Conservation (phyloP, 1,139 yeast species). For the Hyphopichia wangnamkhiaoensis region DNA sequence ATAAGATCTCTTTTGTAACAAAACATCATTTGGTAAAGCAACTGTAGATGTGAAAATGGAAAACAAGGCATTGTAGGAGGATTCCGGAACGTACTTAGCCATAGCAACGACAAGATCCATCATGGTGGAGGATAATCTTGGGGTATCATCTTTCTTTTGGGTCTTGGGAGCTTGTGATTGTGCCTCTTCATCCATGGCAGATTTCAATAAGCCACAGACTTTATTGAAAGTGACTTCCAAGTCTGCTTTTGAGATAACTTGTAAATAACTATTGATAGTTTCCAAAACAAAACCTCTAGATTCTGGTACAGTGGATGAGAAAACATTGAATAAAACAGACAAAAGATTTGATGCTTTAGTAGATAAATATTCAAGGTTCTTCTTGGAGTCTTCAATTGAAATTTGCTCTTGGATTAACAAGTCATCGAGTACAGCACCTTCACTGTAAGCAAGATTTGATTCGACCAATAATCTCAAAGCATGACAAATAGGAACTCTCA, state of each 20-base stretch:
- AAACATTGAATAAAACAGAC: slow-evolving; percentile 88
- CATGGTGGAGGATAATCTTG: slow-evolving; percentile 76
- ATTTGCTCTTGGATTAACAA: slow-evolving; percentile 60
- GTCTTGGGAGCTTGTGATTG: slow-evolving; percentile 12
- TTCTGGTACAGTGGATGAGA: slow-evolving; percentile 77
- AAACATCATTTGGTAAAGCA: slow-evolving; percentile 52
- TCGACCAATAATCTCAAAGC: slow-evolving; percentile 78
- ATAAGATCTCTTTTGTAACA: slow-evolving; percentile 87
- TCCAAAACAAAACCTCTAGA: slow-evolving; percentile 83
- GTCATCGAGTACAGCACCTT: slow-evolving; percentile 61
- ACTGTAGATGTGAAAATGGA: slow-evolving; percentile 76
- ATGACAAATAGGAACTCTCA: slow-evolving; percentile 80
- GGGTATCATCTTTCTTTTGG: slow-evolving; percentile 26
- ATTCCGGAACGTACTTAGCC: slow-evolving; percentile 75
- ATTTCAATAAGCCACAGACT: slow-evolving; percentile 75
- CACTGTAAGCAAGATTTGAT: slow-evolving; percentile 64
- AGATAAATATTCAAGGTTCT: slow-evolving; percentile 63
- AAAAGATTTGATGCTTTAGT: slow-evolving; percentile 71
- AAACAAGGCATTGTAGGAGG: slow-evolving; percentile 73
- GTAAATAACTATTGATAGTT: slow-evolving; percentile 78
- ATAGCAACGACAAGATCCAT: slow-evolving; percentile 87
- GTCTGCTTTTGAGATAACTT: slow-evolving; percentile 68
- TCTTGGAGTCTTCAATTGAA: slow-evolving; percentile 54
- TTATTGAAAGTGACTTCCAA: slow-evolving; percentile 78
- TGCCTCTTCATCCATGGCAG: slow-evolving; percentile 69